Percentiles rank a stretch among this genome's conserved stretches.
Conservation (phyloP, 2,329 filamentous ascomycete species). For the Dissoconium aciculare region DNA sequence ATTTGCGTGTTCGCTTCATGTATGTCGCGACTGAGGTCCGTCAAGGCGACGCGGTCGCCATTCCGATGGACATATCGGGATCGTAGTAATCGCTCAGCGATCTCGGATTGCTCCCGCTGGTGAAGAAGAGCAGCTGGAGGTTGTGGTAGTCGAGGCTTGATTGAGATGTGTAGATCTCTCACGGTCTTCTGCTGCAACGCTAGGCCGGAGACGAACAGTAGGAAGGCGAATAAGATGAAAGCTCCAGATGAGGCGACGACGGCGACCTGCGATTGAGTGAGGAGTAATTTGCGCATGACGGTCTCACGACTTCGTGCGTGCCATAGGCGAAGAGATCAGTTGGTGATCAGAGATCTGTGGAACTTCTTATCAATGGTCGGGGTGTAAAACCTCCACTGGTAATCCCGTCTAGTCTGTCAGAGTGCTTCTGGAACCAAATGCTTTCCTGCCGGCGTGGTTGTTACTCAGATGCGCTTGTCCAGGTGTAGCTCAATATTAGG, state of each 20-base stretch:
- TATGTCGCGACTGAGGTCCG: slow-evolving; percentile 15
- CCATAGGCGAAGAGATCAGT: too few species aligned
- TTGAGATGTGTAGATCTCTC: slow-evolving; percentile 57
- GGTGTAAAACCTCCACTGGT: too few species aligned
- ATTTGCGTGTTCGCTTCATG: slow-evolving; percentile 15
- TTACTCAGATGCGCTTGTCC: too few species aligned
- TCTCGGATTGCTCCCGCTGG: slow-evolving; percentile 7
- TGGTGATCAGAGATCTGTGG: too few species aligned
- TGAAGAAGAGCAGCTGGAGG: slow-evolving; percentile 18
- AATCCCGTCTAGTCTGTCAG: too few species aligned
- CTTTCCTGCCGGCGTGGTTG: too few species aligned
- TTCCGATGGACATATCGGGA: slow-evolving; percentile 18
- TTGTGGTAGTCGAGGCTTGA: slow-evolving; percentile 40
- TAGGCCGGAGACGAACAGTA: slow-evolving; percentile 80
- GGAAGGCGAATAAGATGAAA: slow-evolving; percentile 62
- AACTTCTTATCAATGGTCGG: too few species aligned
- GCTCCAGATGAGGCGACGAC: slow-evolving; percentile 46
- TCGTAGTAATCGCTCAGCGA: slow-evolving; percentile 9
- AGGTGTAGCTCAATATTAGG: too few species aligned
- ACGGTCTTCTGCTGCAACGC: slow-evolving; percentile 76
- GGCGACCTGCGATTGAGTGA: slow-evolving; percentile 54
- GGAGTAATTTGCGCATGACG: slow-evolving; percentile 7
- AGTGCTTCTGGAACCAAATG: too few species aligned
- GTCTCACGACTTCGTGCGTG: background rate
- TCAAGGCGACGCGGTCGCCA: slow-evolving; percentile 15